phyloP scores from a whole-genome alignment of 805 yeast genomes.

The Yamadazyma phyllophila region DNA sequence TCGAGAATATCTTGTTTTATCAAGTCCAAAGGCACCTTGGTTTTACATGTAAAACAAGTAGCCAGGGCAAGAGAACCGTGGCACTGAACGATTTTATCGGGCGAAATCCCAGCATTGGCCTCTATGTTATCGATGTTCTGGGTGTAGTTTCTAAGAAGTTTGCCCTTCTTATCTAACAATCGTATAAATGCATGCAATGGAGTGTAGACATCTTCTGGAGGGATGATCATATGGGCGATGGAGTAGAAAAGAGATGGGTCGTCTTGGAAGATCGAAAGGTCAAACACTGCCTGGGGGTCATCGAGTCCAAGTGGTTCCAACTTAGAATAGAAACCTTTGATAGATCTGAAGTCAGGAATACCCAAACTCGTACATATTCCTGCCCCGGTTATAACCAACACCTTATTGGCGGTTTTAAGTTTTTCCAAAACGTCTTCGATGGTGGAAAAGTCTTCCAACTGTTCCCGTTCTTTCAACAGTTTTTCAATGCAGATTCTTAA shows the following conservation, averaged over 20 bases:
- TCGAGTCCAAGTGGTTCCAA: conserved; percentile 44
- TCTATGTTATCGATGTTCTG: conserved; percentile 47
- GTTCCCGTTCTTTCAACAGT: conserved; percentile 54
- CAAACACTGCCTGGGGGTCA: conserved; percentile 47
- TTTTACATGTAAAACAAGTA: conserved; percentile 74
- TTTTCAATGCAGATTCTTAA: conserved; percentile 64
- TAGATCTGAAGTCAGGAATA: conserved; percentile 44
- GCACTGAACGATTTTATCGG: conserved; percentile 67
- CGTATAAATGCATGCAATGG: conserved; percentile 41
- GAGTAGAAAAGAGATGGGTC: conserved; percentile 42
- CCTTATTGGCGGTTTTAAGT: conserved; percentile 48
- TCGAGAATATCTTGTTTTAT: conserved; percentile 47
- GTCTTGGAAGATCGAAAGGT: conserved; percentile 32
- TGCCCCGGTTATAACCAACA: conserved; percentile 44
- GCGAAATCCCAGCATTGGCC: conserved; percentile 48
- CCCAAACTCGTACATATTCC: conserved; percentile 46
- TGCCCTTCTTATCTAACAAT: conserved; percentile 35
- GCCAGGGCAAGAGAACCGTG: conserved; percentile 79
- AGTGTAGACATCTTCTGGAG: conserved; percentile 35
- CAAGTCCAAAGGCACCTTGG: conserved; percentile 49
- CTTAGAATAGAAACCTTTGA: conserved; percentile 63
- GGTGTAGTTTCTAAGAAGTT: conserved; percentile 41
- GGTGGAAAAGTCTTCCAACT: conserved; percentile 53
- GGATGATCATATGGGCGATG: conserved; percentile 44
- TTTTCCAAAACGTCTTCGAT: conserved; percentile 57